Conservation (phyloP, 768 basidiomycete species). For the Mycena floridula region DNA sequence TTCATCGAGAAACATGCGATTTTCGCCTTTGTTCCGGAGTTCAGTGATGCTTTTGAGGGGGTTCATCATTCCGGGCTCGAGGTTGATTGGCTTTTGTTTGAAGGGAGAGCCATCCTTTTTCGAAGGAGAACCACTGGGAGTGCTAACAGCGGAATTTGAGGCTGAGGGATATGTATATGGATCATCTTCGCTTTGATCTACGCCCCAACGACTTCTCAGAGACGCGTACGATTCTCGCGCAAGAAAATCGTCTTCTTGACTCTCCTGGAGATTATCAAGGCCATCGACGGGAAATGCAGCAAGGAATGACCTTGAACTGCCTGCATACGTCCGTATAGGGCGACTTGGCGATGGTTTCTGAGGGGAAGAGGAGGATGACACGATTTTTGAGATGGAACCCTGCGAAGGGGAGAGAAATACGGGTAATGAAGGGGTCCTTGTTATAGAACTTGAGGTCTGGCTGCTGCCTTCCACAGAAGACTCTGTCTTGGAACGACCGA, state of each 20-base stretch:
- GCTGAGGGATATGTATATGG: slow-evolving; percentile 33
- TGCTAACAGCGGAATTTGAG: slow-evolving; percentile 21
- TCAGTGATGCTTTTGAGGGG: slow-evolving; percentile 78
- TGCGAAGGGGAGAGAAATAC: slow-evolving; percentile 13
- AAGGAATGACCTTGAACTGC: slow-evolving; percentile 76
- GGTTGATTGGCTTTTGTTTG: slow-evolving; percentile 13
- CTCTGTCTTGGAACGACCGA: slow-evolving; percentile 62
- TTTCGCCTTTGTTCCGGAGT: slow-evolving; percentile 74
- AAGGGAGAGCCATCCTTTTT: slow-evolving; percentile 29
- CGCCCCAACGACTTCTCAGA: slow-evolving; percentile 73
- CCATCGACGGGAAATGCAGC: slow-evolving; percentile 31
- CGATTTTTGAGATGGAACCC: slow-evolving; percentile 2
- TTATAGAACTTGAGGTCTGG: slow-evolving; percentile 10
- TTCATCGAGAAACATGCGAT: slow-evolving; percentile 74
- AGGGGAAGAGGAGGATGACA: slow-evolving; percentile 15
- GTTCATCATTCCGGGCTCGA: slow-evolving; percentile 61
- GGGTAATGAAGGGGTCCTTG: slow-evolving; percentile 12
- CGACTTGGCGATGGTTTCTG: slow-evolving; percentile 14
- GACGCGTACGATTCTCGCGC: slow-evolving; percentile 71
- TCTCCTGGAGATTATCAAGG: slow-evolving; percentile 14
- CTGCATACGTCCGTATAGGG: slow-evolving; percentile 56
- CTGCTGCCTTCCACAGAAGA: slow-evolving; percentile 34
- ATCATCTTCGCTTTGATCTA: slow-evolving; percentile 75
- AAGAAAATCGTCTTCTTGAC: slow-evolving; percentile 44
- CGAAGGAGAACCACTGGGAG: slow-evolving; percentile 31